Conservation (phyloP, 192 early-diverging fungal species). For the Podila horticola region DNA sequence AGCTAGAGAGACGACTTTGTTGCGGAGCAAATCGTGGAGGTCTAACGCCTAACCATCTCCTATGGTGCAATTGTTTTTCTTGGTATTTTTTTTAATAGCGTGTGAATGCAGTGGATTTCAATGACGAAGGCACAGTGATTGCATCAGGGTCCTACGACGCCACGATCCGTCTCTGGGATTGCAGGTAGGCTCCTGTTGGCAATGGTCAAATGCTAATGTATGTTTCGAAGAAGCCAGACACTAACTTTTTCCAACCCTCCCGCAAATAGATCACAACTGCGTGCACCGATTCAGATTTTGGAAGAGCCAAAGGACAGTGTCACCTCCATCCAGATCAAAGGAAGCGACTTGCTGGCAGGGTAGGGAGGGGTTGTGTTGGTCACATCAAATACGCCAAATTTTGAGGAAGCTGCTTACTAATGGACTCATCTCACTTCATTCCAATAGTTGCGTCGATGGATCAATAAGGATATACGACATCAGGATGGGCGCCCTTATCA, state of each 20-base stretch:
- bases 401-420: neutral
- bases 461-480: conserved; percentile 87
- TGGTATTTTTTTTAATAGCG: conserved; percentile 47
- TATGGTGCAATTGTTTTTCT: neutral
- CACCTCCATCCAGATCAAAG: conserved; percentile 76
- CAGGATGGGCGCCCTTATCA: conserved; percentile 73
- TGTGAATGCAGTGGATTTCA: conserved; percentile 88
- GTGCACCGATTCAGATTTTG: conserved; percentile 83
- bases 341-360: conserved; percentile 80
- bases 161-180: conserved; percentile 84
- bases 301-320: conserved; percentile 90
- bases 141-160: conserved; percentile 82
- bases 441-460: conserved; percentile 81
- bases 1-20: too few relatives aligned
- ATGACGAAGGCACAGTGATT: conserved; percentile 78
- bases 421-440: neutral
- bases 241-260: neutral
- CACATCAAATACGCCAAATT: neutral
- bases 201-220: neutral
- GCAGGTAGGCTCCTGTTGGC: conserved; percentile 53
- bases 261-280: conserved; percentile 56
- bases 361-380: conserved; percentile 19
- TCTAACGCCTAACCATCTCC: neutral
- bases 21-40: too few relatives aligned
- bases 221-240: neutral